Evolutionary conservation across 768 basidiomycete species (phyloP).

Genomic region (Leccinum arenicola): DNA sequence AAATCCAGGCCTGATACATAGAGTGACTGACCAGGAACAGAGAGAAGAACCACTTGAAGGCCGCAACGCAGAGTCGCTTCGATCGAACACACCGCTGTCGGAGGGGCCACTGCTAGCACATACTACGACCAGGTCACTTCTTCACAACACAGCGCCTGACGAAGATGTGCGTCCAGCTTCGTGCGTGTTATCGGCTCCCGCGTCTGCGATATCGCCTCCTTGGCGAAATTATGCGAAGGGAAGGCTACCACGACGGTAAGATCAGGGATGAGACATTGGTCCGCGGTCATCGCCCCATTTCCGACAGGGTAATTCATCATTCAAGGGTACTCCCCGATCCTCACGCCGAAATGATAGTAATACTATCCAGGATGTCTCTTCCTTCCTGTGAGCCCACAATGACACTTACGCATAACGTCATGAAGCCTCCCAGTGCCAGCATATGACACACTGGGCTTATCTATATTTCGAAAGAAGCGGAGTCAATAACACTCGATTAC

Average conservation of each 20-base stretch:
- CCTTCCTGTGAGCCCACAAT: slow-evolving; percentile 2
- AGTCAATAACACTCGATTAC: neutral
- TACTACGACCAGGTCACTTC: neutral
- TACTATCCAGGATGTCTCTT: neutral
- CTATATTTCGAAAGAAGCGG: slow-evolving; percentile 4
- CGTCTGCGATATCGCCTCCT: neutral
- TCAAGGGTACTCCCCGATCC: slow-evolving; percentile 18
- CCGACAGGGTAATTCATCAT: slow-evolving; percentile 4
- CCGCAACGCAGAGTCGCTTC: neutral
- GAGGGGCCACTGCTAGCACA: neutral
- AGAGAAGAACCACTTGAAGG: neutral
- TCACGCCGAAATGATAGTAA: slow-evolving; percentile 6
- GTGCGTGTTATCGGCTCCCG: neutral
- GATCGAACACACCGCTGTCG: neutral
- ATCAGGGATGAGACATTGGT: neutral
- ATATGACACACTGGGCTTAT: slow-evolving; percentile 1
- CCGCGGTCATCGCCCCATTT: slow-evolving; percentile 16
- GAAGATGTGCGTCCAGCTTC: neutral
- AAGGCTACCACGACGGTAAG: neutral
- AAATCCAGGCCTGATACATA: neutral
- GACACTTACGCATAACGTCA: slow-evolving; percentile 4
- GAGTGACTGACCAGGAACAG: neutral
- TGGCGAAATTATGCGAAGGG: neutral
- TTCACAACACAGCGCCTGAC: neutral
- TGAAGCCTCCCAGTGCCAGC: neutral